Evolutionary conservation across 2,329 filamentous ascomycete species (phyloP), one percentile per base, ranked within the genome.

Genomic region (Aspergillus sp.): DNA sequence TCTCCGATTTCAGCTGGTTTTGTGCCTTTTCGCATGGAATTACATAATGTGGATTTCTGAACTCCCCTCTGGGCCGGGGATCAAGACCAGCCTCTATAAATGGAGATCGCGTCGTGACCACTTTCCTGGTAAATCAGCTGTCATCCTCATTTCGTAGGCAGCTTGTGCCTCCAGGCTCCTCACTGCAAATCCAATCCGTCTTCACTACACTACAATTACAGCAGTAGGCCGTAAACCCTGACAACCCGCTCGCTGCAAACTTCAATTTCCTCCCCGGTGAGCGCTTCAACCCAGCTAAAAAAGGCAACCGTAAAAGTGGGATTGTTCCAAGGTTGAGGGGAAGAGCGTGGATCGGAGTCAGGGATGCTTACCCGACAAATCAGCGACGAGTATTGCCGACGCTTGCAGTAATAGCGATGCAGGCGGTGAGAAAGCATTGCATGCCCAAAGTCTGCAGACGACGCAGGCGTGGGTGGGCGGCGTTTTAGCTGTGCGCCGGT

Each of bases 1-100:
- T 64, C 57, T 57, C 44, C 49, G 44, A 33, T 47, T 56, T 48
- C 42, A 40, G 24, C 27, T 20, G 24, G 19, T 58, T 58, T 52
- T 48, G 24, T 46, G 47, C 15, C 49, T 41, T n/a, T 22, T 51
- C 33, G n/a, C n/a, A 54, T 37, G 33, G 24, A 54, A 54, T 45
- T 54, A 55, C 57, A 46, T 52, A 51, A 54, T 48, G 42, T 41
- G 44, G 33, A 12, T 27, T 27, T 20, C 17, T 19, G 2, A 20
- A 17, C n/a, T 45, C 27, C 17, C 15, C 13, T 48, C 30, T 46
- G 20, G 22, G 9, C 15, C 44, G 27, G 19, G 46, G 39, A 22
- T 33, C 20, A 41, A 51, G 39, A 27, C 13, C 34, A 37, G 15
- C 13, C 44, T 40, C 49, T 51, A 44, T 51, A 42, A 51, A 51